Percentiles rank a stretch among this genome's conserved stretches.
Evolutionary conservation across 352 stramenopile species (phyloP).

Genomic region (Phytophthora tubulina): DNA sequence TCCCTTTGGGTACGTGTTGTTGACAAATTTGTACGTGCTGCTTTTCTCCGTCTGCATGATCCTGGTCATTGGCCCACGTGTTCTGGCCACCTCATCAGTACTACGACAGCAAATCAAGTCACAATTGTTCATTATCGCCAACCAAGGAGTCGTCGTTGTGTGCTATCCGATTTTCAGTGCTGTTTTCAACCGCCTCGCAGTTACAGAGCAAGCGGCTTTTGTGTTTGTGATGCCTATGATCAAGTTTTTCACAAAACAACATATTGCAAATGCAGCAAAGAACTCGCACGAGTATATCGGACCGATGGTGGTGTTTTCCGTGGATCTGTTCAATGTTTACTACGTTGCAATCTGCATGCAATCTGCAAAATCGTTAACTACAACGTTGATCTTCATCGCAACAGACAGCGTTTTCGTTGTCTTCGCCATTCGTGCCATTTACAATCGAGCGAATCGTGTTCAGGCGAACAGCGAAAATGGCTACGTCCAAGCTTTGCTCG

Average conservation of each 20-base stretch:
- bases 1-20: slow-evolving; percentile 26
- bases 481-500: slow-evolving; percentile 5
- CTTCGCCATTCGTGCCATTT: slow-evolving; percentile 18
- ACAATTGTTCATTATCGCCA: slow-evolving; percentile 22
- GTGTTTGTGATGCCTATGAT: slow-evolving; percentile 28
- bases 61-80: slow-evolving; percentile 10
- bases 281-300: slow-evolving; percentile 29
- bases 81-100: background rate
- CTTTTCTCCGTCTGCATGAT: slow-evolving; percentile 9
- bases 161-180: slow-evolving; percentile 31
- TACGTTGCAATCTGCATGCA: slow-evolving; percentile 25
- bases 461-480: background rate
- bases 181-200: slow-evolving; percentile 22
- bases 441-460: background rate
- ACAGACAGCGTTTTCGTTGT: slow-evolving; percentile 8
- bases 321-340: slow-evolving; percentile 22
- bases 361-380: slow-evolving; percentile 2
- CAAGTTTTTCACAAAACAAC: slow-evolving; percentile 38
- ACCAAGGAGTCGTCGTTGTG: slow-evolving; percentile 25
- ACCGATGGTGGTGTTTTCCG: slow-evolving; percentile 18
- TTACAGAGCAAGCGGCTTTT: slow-evolving; percentile 5
- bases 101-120: slow-evolving; percentile 21
- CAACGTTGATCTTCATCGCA: slow-evolving; percentile 7
- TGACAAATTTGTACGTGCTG: slow-evolving; percentile 13
- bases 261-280: slow-evolving; percentile 15